These are phyloP conservation scores for Parafenestella ontariensis DNA, from an alignment of 2,329 filamentous ascomycete species.

Conservation along the genomic window DNA sequence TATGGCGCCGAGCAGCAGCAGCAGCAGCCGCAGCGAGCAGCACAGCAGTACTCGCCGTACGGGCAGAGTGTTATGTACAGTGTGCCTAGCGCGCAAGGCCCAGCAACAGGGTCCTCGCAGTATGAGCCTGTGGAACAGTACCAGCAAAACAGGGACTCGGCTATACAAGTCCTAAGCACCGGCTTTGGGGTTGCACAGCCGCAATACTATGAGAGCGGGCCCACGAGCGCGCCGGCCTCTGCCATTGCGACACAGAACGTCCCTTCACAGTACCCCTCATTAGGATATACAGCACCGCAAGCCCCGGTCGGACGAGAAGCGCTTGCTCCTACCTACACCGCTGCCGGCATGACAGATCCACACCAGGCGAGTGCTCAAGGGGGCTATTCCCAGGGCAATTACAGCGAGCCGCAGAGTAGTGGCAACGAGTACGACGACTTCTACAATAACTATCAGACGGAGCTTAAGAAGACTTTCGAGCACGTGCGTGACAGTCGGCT, in stretches of 20 bases:
- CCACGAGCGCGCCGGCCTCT: slow-evolving; percentile 67
- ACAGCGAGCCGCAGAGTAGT: slow-evolving; percentile 47
- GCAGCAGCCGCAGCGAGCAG: slow-evolving; percentile 64
- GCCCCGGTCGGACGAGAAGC: slow-evolving; percentile 62
- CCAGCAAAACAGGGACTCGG: slow-evolving; percentile 70
- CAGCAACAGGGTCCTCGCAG: slow-evolving; percentile 60
- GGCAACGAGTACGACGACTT: slow-evolving; percentile 68
- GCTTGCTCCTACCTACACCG: slow-evolving; percentile 58
- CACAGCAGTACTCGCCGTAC: slow-evolving; percentile 59
- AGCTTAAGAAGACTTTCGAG: slow-evolving; percentile 71
- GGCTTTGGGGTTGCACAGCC: slow-evolving; percentile 72
- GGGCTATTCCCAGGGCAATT: slow-evolving; percentile 44
- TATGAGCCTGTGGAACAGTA: slow-evolving; percentile 82
- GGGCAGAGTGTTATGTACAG: slow-evolving; percentile 79
- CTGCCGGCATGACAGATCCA: slow-evolving; percentile 61
- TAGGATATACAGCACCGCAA: slow-evolving; percentile 67
- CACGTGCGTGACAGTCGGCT: slow-evolving; percentile 70
- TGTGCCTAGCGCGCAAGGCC: slow-evolving; percentile 57
- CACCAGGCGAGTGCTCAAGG: slow-evolving; percentile 51
- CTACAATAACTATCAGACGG: slow-evolving; percentile 67
- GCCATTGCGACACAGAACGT: slow-evolving; percentile 66
- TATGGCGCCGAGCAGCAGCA: slow-evolving; percentile 66
- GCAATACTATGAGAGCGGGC: slow-evolving; percentile 68
- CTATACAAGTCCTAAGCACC: slow-evolving; percentile 76
- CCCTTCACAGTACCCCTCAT: slow-evolving; percentile 67